These are phyloP conservation scores for Diaporthe longicolla DNA, from an alignment of 2,329 filamentous ascomycete genomes.

Conservation along the genomic window DNA sequence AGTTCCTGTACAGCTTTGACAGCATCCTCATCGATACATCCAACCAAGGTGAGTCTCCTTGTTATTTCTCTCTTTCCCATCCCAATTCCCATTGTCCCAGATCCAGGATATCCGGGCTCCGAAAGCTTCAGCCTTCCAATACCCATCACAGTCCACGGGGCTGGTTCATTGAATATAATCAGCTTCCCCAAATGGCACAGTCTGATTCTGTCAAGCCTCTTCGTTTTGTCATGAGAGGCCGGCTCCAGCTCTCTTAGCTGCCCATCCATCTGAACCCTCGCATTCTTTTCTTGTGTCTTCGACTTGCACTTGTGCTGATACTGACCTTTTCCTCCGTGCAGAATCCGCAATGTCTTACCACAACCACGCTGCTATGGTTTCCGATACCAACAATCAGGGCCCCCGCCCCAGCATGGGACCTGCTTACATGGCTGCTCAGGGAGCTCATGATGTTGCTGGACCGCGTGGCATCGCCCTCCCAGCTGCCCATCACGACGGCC, in stretches of 20 bases:
- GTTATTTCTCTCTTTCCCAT: not conserved
- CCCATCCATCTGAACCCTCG: not conserved
- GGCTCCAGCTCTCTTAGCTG: not conserved
- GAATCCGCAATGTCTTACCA: conserved; percentile 48
- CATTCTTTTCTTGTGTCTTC: not conserved
- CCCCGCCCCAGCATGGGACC: conserved; percentile 43
- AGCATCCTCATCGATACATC: conserved; percentile 42
- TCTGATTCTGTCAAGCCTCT: too few relatives aligned
- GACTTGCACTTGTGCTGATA: not conserved
- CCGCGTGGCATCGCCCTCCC: conserved; percentile 47
- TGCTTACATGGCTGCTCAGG: conserved; percentile 46
- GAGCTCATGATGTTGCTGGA: conserved; percentile 45
- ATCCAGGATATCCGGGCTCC: not conserved
- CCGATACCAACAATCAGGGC: conserved; percentile 45
- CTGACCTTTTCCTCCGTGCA: conserved; percentile 37
- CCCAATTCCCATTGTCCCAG: not conserved
- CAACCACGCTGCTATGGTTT: conserved; percentile 44
- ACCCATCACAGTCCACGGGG: not conserved
- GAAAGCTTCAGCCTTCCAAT: not conserved
- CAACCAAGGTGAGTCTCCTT: conserved; percentile 36
- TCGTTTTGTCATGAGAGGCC: not conserved
- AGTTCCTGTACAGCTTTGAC: conserved; percentile 36
- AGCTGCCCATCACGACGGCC: conserved; percentile 44
- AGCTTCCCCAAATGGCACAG: not conserved
- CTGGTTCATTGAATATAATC: not conserved